These are phyloP conservation scores for Coelastrella sp. DNA, from an alignment of 139 green algal species.

Conservation along the genomic window DNA sequence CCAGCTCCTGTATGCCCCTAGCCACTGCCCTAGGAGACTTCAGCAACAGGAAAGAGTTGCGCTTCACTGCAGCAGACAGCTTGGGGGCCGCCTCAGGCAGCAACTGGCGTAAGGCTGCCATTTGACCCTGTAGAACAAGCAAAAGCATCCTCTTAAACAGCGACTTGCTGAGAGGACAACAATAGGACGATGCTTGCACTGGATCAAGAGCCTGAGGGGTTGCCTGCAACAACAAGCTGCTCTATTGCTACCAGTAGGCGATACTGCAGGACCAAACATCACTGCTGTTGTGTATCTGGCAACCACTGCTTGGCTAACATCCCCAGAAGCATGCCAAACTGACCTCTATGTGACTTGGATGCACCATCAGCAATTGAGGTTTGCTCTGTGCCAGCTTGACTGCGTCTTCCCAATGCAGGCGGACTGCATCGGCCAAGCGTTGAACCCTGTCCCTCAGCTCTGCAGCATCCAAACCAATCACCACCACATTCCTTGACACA, in stretches of 20 bases:
- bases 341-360: constrained; percentile 13
- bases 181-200: neutral
- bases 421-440: neutral
- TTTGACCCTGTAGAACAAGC: constrained; percentile 7
- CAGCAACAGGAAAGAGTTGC: constrained; percentile 25
- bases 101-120: constrained; percentile 28
- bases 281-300: too few relatives aligned
- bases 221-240: too few relatives aligned
- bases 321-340: neutral
- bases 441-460: constrained; percentile 17
- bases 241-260: too few relatives aligned
- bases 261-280: too few relatives aligned
- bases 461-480: constrained; percentile 4
- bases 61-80: constrained; percentile 27
- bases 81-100: constrained; percentile 34
- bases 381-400: neutral
- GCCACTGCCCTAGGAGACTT: constrained; percentile 29
- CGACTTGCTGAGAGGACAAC: too few relatives aligned
- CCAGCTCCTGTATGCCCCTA: neutral
- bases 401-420: neutral
- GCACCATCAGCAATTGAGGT: constrained; percentile 37
- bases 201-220: too few relatives aligned
- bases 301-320: neutral
- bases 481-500: constrained; percentile 7
- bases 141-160: neutral